Percentiles rank a stretch among this genome's conserved stretches.
Evolutionary conservation across 495 filamentous ascomycete species (phyloP).

Genomic region (Penicillium coffeae): DNA sequence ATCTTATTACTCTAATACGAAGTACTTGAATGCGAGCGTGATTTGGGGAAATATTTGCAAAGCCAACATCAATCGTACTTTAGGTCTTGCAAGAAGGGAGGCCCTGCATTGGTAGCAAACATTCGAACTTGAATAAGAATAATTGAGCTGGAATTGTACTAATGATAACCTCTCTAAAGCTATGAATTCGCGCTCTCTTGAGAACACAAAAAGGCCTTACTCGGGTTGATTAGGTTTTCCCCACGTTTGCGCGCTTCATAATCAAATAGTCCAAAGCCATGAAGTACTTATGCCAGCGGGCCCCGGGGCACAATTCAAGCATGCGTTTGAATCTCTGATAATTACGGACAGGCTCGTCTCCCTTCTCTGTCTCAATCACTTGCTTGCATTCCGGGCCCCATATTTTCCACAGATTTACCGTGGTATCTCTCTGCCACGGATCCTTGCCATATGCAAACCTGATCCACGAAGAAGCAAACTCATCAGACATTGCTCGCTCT

Average conservation of each 20-base stretch:
- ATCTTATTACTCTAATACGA: too few relatives aligned
- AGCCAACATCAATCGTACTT: too few relatives aligned
- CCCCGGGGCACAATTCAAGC: conserved; percentile 1
- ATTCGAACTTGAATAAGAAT: too few relatives aligned
- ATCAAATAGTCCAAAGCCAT: conserved; percentile 5
- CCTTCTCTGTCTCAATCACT: conserved; percentile 8
- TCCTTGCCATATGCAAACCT: conserved; percentile 3
- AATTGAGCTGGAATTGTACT: too few relatives aligned
- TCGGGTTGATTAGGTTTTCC: neutral
- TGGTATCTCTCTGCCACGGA: conserved; percentile 4
- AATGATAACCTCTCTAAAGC: too few relatives aligned
- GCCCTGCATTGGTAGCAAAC: too few relatives aligned
- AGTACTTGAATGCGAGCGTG: too few relatives aligned
- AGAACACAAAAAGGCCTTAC: neutral
- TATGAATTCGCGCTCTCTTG: neutral
- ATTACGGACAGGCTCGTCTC: conserved; percentile 3
- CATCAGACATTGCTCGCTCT: conserved; percentile 3
- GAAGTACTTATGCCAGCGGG: conserved; percentile 6
- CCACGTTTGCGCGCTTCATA: conserved; percentile 5
- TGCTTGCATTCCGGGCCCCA: conserved; percentile 8
- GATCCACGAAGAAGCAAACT: conserved; percentile 7
- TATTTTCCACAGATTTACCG: conserved; percentile 4
- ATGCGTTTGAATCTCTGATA: conserved; percentile 8
- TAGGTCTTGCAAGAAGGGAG: too few relatives aligned
- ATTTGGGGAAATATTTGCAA: too few relatives aligned